phyloP scores from a whole-genome alignment of 2,329 filamentous ascomycete species.

The Aspergillus sp. region DNA sequence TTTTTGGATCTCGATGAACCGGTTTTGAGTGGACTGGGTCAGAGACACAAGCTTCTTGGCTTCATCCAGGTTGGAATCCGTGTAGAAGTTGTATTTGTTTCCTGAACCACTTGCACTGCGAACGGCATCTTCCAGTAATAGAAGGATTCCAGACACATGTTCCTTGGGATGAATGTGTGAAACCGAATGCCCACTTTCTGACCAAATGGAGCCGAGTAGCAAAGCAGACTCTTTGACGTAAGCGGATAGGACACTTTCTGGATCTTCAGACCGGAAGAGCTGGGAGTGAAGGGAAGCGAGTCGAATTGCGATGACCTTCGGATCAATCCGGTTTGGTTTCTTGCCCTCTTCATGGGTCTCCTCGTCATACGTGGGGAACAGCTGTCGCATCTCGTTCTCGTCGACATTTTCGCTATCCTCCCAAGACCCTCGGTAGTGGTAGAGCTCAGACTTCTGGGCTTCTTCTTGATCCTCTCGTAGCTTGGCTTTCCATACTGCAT shows the following conservation, averaged over 20 bases:
- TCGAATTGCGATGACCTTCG: constrained; percentile 58
- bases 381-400: constrained; percentile 69
- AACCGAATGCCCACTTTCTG: constrained; percentile 20
- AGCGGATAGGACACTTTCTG: constrained; percentile 28
- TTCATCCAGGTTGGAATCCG: constrained; percentile 73
- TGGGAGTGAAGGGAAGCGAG: constrained; percentile 60
- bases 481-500: constrained; percentile 75
- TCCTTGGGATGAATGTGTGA: constrained; percentile 42
- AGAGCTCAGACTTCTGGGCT: constrained; percentile 72
- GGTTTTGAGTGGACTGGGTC: constrained; percentile 65
- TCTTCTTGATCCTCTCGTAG: constrained; percentile 74
- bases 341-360: constrained; percentile 42
- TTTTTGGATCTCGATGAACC: constrained; percentile 68
- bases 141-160: constrained; percentile 65
- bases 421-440: constrained; percentile 75
- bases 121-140: constrained; percentile 64
- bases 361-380: constrained; percentile 78
- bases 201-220: constrained; percentile 36
- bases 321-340: constrained; percentile 33
- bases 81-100: constrained; percentile 81
- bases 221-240: constrained; percentile 36
- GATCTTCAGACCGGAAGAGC: constrained; percentile 37
- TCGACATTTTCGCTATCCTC: constrained; percentile 75
- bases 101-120: constrained; percentile 44
- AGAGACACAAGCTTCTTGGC: constrained; percentile 70